These are phyloP conservation scores for Aspergillus homomorphus DNA, from an alignment of 495 filamentous ascomycete species.

Conservation along the genomic window DNA sequence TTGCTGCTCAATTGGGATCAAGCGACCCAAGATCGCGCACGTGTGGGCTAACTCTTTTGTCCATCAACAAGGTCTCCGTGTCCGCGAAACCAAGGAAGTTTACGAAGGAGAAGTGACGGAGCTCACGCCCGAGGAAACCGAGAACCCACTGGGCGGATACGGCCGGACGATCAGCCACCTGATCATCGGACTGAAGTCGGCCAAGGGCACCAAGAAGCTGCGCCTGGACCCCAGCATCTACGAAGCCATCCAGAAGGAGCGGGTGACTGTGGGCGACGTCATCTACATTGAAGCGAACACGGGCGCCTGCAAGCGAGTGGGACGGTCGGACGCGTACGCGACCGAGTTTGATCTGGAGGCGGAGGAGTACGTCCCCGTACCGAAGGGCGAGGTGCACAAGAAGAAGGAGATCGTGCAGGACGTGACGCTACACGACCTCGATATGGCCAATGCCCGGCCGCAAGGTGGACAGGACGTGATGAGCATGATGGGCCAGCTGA, in stretches of 20 bases:
- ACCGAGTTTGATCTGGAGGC: conserved; percentile 98
- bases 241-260: conserved; percentile 97
- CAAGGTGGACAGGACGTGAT: conserved; percentile 98
- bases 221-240: conserved; percentile 96
- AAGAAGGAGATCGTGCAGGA: conserved; percentile 99
- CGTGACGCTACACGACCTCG: conserved; percentile 92
- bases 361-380: conserved; percentile 97
- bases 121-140: conserved; percentile 93
- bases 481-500: conserved; percentile 99
- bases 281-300: conserved; percentile 99
- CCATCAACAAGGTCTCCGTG: conserved; percentile 63
- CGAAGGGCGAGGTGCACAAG: conserved; percentile 98
- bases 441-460: conserved; percentile 92
- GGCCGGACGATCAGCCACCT: conserved; percentile 91
- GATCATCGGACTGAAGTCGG: conserved; percentile 84
- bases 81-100: conserved; percentile 97
- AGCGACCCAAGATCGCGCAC: neutral
- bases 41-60: conserved; percentile 22
- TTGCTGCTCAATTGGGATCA: neutral
- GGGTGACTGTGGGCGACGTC: conserved; percentile 92
- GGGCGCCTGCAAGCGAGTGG: conserved; percentile 93
- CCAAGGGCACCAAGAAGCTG: conserved; percentile 93
- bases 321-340: conserved; percentile 90
- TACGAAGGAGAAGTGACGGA: conserved; percentile 97
- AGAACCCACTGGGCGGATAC: conserved; percentile 94